Conservation (phyloP, 139 green algal genomes). For the Coelastrella sp. region DNA sequence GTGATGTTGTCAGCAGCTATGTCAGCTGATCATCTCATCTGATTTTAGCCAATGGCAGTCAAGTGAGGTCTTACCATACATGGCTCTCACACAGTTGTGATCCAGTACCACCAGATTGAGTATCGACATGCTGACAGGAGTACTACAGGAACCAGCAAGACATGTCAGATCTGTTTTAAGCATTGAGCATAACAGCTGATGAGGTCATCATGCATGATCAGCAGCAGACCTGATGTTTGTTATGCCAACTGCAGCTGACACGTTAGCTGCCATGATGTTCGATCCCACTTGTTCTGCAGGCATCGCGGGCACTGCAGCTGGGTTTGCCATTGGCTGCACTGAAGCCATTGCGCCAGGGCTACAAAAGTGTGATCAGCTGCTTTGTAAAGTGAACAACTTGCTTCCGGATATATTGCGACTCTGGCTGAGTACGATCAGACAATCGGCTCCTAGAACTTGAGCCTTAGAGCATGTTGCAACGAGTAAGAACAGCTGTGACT, state of each 20-base stretch:
- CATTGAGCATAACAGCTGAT: background rate
- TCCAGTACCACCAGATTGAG: constrained; percentile 42
- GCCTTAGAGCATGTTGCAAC: background rate
- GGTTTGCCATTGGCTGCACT: background rate
- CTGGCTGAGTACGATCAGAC: background rate
- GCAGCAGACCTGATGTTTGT: background rate
- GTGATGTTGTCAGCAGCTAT: background rate
- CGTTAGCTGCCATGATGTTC: background rate
- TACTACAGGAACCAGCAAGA: background rate
- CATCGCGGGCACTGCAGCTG: background rate
- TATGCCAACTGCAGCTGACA: background rate
- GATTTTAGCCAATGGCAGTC: too few relatives aligned
- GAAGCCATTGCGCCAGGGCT: background rate
- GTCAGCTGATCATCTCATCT: background rate
- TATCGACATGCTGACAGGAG: constrained; percentile 32
- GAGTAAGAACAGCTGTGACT: background rate
- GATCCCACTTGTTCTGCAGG: background rate
- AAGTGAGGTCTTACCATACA: background rate
- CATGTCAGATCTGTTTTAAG: too few relatives aligned
- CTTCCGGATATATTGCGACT: too few relatives aligned
- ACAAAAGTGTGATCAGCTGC: too few relatives aligned
- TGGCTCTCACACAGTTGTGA: constrained; percentile 46
- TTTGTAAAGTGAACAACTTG: too few relatives aligned
- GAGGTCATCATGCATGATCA: background rate
- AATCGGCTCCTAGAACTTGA: background rate